Conservation (phyloP, 2,329 filamentous ascomycete genomes). For the Penicillium rolfsii region DNA sequence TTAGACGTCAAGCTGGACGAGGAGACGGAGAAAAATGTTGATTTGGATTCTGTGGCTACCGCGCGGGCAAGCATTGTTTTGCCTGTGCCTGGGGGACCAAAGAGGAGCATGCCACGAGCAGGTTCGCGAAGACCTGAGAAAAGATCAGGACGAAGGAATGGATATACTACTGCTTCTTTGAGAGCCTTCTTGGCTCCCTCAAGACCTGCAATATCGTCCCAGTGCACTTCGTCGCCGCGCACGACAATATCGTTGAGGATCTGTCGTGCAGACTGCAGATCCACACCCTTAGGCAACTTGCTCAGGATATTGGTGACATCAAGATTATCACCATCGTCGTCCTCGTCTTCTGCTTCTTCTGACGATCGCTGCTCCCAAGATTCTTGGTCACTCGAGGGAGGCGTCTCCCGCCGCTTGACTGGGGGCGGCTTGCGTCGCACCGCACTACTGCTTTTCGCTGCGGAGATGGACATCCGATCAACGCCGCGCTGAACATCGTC, state of each 20-base stretch:
- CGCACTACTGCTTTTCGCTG: constrained; percentile 21
- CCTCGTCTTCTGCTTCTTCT: constrained; percentile 51
- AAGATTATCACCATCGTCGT: constrained; percentile 55
- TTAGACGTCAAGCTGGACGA: constrained; percentile 94
- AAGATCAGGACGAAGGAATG: constrained; percentile 89
- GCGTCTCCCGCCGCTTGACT: constrained; percentile 48
- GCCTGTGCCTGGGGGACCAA: constrained; percentile 95
- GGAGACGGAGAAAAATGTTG: constrained; percentile 96
- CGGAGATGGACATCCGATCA: constrained; percentile 31
- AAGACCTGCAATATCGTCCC: constrained; percentile 89
- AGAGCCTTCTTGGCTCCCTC: constrained; percentile 88
- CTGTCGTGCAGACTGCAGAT: constrained; percentile 79
- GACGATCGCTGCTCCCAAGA: constrained; percentile 53
- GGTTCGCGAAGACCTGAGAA: constrained; percentile 96
- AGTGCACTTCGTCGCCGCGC: constrained; percentile 90
- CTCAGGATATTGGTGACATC: constrained; percentile 70
- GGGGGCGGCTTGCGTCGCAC: constrained; percentile 35
- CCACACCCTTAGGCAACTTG: constrained; percentile 78
- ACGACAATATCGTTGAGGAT: constrained; percentile 97
- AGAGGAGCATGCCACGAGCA: constrained; percentile 90
- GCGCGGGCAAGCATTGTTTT: constrained; percentile 97
- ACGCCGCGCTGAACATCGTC: constrained; percentile 38
- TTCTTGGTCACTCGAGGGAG: constrained; percentile 48
- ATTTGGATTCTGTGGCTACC: constrained; percentile 91
- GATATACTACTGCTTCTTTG: constrained; percentile 95